Percentiles rank a stretch among this genome's conserved stretches.
Conservation (phyloP, 108 stramenopile genomes). For the Cyclotella sp. region DNA sequence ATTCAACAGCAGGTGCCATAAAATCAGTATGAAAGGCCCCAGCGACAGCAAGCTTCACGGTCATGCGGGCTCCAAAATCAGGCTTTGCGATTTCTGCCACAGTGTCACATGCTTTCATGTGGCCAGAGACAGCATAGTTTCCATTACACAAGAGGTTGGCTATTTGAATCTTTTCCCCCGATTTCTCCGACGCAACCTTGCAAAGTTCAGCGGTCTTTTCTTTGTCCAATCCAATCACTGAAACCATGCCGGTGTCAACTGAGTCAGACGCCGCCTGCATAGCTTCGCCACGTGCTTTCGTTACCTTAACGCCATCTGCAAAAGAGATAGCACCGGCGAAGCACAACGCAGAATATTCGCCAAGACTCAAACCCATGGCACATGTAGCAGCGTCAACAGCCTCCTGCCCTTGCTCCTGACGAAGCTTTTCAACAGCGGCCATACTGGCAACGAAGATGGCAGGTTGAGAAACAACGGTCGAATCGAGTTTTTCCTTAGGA, state of each 20-base stretch:
- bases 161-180: conserved; percentile 84
- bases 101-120: conserved; percentile 85
- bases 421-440: conserved; percentile 97
- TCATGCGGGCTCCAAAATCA: conserved; percentile 97
- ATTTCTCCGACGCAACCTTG: conserved; percentile 78
- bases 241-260: conserved; percentile 94
- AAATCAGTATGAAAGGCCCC: conserved; percentile 99
- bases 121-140: conserved; percentile 96
- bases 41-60: conserved; percentile 96
- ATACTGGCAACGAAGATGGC: conserved; percentile 98
- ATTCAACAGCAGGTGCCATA: conserved; percentile 93
- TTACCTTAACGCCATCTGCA: conserved; percentile 97
- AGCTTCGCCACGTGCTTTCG: conserved; percentile 96
- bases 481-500: conserved; percentile 95
- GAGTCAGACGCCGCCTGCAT: conserved; percentile 98
- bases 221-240: conserved; percentile 94
- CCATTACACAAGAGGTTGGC: conserved; percentile 97
- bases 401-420: conserved; percentile 86
- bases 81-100: conserved; percentile 95
- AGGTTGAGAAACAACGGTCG: conserved; percentile 96
- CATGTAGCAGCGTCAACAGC: conserved; percentile 93
- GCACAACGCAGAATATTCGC: conserved; percentile 98
- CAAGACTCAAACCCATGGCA: conserved; percentile 94
- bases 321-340: conserved; percentile 97
- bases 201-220: conserved; percentile 90